Base-by-base conservation (phyloP, 495 filamentous ascomycete genomes). In the Podospora australis region DNA sequence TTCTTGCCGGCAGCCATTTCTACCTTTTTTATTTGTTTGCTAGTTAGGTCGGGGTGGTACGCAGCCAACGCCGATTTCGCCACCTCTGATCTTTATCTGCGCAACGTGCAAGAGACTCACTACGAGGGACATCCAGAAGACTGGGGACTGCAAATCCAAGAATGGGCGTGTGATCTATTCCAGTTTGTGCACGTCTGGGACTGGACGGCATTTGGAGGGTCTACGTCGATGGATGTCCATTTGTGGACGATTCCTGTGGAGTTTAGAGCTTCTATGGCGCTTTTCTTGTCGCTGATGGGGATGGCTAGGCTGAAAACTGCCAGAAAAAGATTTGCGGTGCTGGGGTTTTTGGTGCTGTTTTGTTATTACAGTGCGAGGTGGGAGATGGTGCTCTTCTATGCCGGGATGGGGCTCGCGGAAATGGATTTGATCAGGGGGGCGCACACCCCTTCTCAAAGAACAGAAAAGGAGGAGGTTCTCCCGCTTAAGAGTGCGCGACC, bases 211-310 rank as follows among this genome's bases (percentile, higher is more conserved):
- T 65, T 53, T 46, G 63, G 47, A 58, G 71, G 54, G 63, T 76
- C 53, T 57, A 77, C 58, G 59, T 64, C 52, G 28, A 83, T 85
- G 54, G 82, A 86, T 43, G 75, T 80, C 4, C 81, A 84, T 50
- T 66, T 86, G 0, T 87, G 83, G 83, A 87, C 83, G 20, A 83
- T 87, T n/a, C 82, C 83, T 0, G 74, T 86, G 21, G 83, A 87
- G 57, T 83, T 84, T 51, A 70, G 79, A 42, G 74, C 74, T 49
- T 83, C 79, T 7, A 75, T 87, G 51, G 66, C 83, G 39, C 69
- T 87, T 3, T 87, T 87, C 60, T 56, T 83, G 38, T 70, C 71
- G 1, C 69, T 79, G 22, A 50, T 84, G 3, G 82, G 72, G 7
- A 64, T 62, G 3, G 60, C 55, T 13, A 50, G 62, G 36, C 29